phyloP scores from a whole-genome alignment of 345 rosid species.

The Hibiscus tridactylites region DNA sequence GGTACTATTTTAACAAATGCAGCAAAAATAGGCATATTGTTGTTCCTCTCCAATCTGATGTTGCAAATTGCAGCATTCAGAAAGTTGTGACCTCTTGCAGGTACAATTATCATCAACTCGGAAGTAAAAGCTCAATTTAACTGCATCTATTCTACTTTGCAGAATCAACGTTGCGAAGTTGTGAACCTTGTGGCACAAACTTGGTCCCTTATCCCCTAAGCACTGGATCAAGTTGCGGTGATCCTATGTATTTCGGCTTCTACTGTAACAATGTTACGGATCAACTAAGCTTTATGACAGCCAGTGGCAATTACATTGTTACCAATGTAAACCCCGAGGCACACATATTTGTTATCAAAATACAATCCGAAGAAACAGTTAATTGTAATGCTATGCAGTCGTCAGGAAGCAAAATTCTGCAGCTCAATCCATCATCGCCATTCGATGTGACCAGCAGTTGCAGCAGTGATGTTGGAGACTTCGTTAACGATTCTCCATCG shows the following conservation, averaged over 20 bases:
- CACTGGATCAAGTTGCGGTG: conserved; percentile 5
- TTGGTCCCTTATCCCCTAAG: conserved; percentile 5
- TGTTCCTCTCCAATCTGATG: background rate
- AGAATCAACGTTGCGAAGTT: conserved; percentile 7
- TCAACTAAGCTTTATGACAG: background rate
- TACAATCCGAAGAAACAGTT: background rate
- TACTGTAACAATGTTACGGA: background rate
- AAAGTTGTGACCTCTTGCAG: background rate
- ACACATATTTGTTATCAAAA: background rate
- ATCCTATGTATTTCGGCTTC: conserved; percentile 7
- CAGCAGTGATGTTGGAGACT: background rate
- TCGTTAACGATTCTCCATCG: background rate
- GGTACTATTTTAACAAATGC: background rate
- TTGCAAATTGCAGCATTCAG: background rate
- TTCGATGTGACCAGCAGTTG: conserved; percentile 8
- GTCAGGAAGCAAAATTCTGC: background rate
- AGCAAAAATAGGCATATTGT: background rate
- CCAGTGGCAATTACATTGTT: background rate
- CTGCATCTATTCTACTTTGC: background rate
- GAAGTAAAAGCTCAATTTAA: background rate
- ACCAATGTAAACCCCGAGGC: background rate
- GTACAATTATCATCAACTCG: background rate
- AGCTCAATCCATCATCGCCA: background rate
- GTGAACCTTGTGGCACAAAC: conserved; percentile 8
- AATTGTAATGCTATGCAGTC: background rate